Percentiles rank a stretch among this genome's conserved stretches.
Evolutionary conservation across 495 filamentous ascomycete species (phyloP).

Genomic region (Amorphotheca resinae): DNA sequence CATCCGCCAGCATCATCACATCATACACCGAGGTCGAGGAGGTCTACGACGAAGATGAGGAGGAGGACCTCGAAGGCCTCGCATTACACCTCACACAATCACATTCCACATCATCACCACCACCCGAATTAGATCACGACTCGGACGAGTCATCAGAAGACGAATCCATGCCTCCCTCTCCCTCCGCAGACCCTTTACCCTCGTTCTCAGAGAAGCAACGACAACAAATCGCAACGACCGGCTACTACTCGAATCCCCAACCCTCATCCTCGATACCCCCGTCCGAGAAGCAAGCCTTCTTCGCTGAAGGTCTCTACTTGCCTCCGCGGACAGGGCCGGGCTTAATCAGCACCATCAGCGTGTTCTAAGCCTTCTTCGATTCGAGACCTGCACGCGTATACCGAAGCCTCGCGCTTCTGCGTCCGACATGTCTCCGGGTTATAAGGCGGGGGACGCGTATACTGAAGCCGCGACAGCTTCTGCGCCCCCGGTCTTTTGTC

Average conservation of each 20-base stretch:
- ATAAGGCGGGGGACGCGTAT: too few relatives aligned
- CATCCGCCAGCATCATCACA: constrained; percentile 21
- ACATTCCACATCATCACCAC: constrained; percentile 32
- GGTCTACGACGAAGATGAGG: constrained; percentile 58
- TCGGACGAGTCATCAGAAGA: constrained; percentile 49
- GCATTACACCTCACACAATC: constrained; percentile 63
- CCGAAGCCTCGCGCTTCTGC: too few relatives aligned
- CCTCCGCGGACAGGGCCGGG: constrained; percentile 10
- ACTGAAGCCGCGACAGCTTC: too few relatives aligned
- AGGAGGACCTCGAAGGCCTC: constrained; percentile 58
- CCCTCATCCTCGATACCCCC: constrained; percentile 10
- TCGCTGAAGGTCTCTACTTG: constrained; percentile 22
- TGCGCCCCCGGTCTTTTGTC: too few relatives aligned
- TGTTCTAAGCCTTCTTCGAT: constrained; percentile 12
- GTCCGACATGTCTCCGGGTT: too few relatives aligned
- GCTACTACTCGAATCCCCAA: constrained; percentile 15
- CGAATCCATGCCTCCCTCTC: constrained; percentile 73
- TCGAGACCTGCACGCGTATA: neutral
- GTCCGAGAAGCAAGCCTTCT: constrained; percentile 19
- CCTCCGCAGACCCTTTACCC: constrained; percentile 51
- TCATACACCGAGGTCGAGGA: constrained; percentile 29
- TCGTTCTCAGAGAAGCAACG: constrained; percentile 53
- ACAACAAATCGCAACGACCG: constrained; percentile 17
- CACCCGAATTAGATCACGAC: constrained; percentile 69
- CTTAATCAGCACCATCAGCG: constrained; percentile 22